Conservation (phyloP, 2,329 filamentous ascomycete genomes). For the Sclerotinia spermophila region DNA sequence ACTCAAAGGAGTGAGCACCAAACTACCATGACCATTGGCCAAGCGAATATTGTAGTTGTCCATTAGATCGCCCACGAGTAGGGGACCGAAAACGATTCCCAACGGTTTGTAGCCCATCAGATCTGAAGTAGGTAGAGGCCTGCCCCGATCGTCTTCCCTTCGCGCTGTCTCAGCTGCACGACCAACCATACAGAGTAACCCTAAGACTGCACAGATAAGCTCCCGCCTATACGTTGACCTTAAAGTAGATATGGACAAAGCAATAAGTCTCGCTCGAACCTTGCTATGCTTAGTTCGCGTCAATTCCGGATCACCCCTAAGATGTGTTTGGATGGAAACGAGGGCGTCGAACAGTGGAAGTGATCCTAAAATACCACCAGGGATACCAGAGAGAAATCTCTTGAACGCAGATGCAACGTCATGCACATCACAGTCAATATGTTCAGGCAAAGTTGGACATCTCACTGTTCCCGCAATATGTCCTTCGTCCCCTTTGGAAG, state of each 20-base stretch:
- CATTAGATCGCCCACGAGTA: conserved; percentile 57
- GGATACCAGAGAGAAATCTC: conserved; percentile 57
- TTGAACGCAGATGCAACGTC: conserved; percentile 68
- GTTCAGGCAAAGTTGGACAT: conserved; percentile 55
- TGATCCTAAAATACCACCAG: conserved; percentile 64
- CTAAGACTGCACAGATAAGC: conserved; percentile 64
- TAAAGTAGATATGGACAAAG: conserved; percentile 58
- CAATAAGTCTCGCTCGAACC: conserved; percentile 61
- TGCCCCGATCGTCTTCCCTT: conserved; percentile 50
- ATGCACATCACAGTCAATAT: conserved; percentile 57
- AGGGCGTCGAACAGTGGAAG: conserved; percentile 58
- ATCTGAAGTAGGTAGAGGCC: conserved; percentile 52
- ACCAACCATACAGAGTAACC: conserved; percentile 59
- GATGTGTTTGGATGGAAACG: conserved; percentile 56
- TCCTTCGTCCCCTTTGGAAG: conserved; percentile 46
- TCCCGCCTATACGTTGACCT: conserved; percentile 58
- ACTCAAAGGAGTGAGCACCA: conserved; percentile 33
- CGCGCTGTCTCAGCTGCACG: conserved; percentile 52
- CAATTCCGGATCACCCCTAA: conserved; percentile 50
- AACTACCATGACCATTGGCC: conserved; percentile 30
- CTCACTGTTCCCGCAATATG: conserved; percentile 54
- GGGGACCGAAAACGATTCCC: conserved; percentile 62
- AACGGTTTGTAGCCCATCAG: conserved; percentile 62
- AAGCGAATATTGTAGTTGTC: conserved; percentile 44
- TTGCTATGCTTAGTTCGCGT: conserved; percentile 52